Evolutionary conservation across 2,329 filamentous ascomycete species (phyloP), one percentile per base, ranked within the genome.

Genomic region (Ceratocystis ficicola): DNA sequence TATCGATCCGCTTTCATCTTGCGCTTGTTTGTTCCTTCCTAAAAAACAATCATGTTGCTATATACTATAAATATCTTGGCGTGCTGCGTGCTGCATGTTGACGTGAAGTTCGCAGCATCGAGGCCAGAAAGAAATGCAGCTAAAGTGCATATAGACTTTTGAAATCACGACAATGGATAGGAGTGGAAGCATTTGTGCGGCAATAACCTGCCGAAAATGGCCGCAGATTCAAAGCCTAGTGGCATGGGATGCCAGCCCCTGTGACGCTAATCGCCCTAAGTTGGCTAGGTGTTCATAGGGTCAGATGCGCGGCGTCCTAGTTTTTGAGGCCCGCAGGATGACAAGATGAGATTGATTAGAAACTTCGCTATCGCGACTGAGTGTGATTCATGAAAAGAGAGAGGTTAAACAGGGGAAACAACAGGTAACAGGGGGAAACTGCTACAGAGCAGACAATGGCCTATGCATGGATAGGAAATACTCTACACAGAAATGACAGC

Each of bases 101-200:
- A 22, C 60, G 3, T 15, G 0, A 3, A 25, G 5, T 52, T 17
- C 20, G 28, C 22, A 15, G 3, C 8, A 15, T 25, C 5, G 12
- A 22, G 48, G 15, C 20, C 20, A 20, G 22, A 59, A 44, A 5
- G 17, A 65, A 60, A 41, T 4, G 22, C 63, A 1, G 63, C 0
- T 3, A 57, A 12, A 1, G 20, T 65, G 63, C 36, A 60, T 65
- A 65, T 55, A 65, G 63, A 65, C 63, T 65, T 60, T 65, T 2
- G 63, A 36, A 3, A 60, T 22, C 22, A 10, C 44, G 3, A n/a
- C 15, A 15, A 8, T 5, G 5, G 36, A 41, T 15, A 63, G 15
- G 17, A 4, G 15, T 10, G 17, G 22, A 1, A 36, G 2, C 3
- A 36, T 7, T 36, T 41, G n/a, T 15, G 55, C 17, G 55, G 55